These are phyloP conservation scores for Solioccasus polychromus DNA, from an alignment of 768 basidiomycete species.

Conservation along the genomic window DNA sequence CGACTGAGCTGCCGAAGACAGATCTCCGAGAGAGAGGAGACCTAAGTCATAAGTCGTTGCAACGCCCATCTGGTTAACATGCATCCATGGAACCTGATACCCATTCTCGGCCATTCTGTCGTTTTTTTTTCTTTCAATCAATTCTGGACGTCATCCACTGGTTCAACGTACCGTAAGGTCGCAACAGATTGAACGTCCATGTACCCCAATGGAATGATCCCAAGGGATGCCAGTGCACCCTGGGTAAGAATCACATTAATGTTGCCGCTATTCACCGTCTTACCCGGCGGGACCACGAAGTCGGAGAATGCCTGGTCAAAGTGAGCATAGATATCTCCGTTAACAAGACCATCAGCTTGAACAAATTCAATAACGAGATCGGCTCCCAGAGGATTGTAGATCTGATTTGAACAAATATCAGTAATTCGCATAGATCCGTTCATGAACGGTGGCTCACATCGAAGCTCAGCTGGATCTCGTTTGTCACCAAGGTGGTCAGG, in stretches of 20 bases:
- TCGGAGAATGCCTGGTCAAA: slow-evolving; percentile 53
- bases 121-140: background rate
- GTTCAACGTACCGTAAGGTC: slow-evolving; percentile 36
- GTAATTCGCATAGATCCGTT: background rate
- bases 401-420: slow-evolving; percentile 25
- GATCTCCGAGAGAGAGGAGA: slow-evolving; percentile 16
- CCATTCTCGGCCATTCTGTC: slow-evolving; percentile 47
- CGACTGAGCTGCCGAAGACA: slow-evolving; percentile 16
- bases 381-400: slow-evolving; percentile 56
- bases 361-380: slow-evolving; percentile 56
- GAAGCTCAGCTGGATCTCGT: slow-evolving; percentile 54
- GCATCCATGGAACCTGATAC: slow-evolving; percentile 65
- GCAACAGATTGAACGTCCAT: slow-evolving; percentile 53
- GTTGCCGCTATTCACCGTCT: slow-evolving; percentile 61
- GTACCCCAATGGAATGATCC: slow-evolving; percentile 50
- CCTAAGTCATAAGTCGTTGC: slow-evolving; percentile 44
- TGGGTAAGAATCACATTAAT: slow-evolving; percentile 60
- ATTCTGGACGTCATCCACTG: background rate
- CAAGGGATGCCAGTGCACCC: slow-evolving; percentile 55
- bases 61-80: slow-evolving; percentile 51
- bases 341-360: slow-evolving; percentile 52
- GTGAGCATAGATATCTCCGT: slow-evolving; percentile 53
- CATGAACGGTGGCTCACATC: slow-evolving; percentile 39
- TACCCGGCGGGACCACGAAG: slow-evolving; percentile 55
- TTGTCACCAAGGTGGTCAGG: slow-evolving; percentile 44